A percentile compares a stretch with the other conserved stretches of the same genome.
These are phyloP conservation scores for Hemileccinum impolitum DNA, from an alignment of 768 basidiomycete genomes.

Conservation along the genomic window DNA sequence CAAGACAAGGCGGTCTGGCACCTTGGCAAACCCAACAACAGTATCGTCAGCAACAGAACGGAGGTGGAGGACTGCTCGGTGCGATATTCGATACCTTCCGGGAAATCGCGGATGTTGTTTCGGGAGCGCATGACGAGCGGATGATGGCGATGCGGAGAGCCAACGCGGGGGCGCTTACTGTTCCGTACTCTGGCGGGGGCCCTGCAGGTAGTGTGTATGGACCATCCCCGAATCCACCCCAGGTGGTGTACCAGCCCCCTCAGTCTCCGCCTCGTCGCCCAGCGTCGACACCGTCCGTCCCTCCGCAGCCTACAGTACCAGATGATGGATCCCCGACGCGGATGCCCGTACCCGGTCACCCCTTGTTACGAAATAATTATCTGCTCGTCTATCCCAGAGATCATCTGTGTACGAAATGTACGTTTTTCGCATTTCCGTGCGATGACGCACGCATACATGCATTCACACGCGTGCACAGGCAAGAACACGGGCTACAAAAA, in stretches of 20 bases:
- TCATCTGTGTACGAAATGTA: conserved; percentile 67
- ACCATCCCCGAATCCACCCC: conserved; percentile 9
- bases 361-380: conserved; percentile 57
- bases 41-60: conserved; percentile 14
- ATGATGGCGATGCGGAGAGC: conserved; percentile 8
- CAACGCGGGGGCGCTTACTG: conserved; percentile 21
- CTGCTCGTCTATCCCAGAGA: conserved; percentile 69
- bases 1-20: conserved; percentile 1
- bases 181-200: conserved; percentile 8
- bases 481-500: conserved; percentile 73
- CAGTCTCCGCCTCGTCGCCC: conserved; percentile 8
- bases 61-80: conserved; percentile 29
- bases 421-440: conserved; percentile 9
- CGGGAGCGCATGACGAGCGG: conserved; percentile 21
- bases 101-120: conserved; percentile 29
- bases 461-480: conserved; percentile 39
- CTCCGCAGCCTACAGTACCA: conserved; percentile 16
- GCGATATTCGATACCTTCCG: conserved; percentile 24
- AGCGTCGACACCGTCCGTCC: conserved; percentile 12
- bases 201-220: conserved; percentile 1
- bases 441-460: background rate
- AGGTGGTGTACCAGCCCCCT: background rate
- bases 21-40: conserved; percentile 22
- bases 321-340: conserved; percentile 64
- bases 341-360: conserved; percentile 61